These are phyloP conservation scores for Eustoma russellianum DNA, from an alignment of 257 asterid genomes.

Conservation along the genomic window DNA sequence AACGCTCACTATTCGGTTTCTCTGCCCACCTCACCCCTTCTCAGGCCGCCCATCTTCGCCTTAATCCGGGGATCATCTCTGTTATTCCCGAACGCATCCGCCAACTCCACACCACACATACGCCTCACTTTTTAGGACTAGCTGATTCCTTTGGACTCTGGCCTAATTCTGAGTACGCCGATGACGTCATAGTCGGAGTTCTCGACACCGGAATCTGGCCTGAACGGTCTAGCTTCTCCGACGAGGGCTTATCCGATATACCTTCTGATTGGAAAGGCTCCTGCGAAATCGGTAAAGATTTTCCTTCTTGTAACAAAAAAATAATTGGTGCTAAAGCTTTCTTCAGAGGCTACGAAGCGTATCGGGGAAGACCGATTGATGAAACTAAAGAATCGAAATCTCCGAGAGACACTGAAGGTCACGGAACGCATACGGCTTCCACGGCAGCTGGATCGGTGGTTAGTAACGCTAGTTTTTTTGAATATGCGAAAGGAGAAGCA, in stretches of 20 bases:
- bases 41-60: conserved; percentile 48
- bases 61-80: conserved; percentile 46
- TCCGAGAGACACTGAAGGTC: conserved; percentile 93
- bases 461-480: conserved; percentile 60
- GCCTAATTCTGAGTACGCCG: conserved; percentile 82
- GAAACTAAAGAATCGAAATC: conserved; percentile 40
- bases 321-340: conserved; percentile 71
- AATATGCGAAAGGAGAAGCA: conserved; percentile 74
- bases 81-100: conserved; percentile 60
- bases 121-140: conserved; percentile 64
- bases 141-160: conserved; percentile 66
- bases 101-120: conserved; percentile 68
- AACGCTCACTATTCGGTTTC: conserved; percentile 59
- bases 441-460: conserved; percentile 86
- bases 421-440: conserved; percentile 91
- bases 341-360: conserved; percentile 53
- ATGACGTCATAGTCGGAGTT: conserved; percentile 71
- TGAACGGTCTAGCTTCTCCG: conserved; percentile 77
- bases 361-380: conserved; percentile 24
- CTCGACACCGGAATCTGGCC: conserved; percentile 98
- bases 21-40: conserved; percentile 52
- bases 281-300: conserved; percentile 51
- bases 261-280: conserved; percentile 75
- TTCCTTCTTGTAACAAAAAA: conserved; percentile 61
- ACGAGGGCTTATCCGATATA: conserved; percentile 49